These are phyloP conservation scores for Claviceps quebecensis DNA, from an alignment of 2,329 filamentous ascomycete genomes.

Conservation along the genomic window DNA sequence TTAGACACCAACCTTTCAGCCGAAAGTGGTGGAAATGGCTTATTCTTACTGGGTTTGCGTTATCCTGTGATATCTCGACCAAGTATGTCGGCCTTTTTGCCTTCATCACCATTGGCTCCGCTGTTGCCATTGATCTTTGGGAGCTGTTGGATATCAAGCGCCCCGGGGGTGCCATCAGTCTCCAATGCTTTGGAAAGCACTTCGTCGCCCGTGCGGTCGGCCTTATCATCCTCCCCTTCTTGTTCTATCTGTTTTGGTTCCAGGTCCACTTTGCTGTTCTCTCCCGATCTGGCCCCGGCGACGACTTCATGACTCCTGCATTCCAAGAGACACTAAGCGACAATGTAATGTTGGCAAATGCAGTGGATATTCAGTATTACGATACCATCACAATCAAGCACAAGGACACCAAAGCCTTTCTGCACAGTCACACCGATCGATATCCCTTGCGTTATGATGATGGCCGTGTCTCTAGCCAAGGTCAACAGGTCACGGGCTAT, in stretches of 20 bases:
- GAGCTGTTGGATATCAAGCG: conserved; percentile 83
- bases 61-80: conserved; percentile 95
- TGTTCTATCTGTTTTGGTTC: conserved; percentile 99
- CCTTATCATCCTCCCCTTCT: conserved; percentile 79
- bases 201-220: conserved; percentile 77
- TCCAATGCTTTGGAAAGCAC: conserved; percentile 75
- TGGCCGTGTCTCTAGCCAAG: conserved; percentile 90
- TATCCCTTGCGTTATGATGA: conserved; percentile 96
- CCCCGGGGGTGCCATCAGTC: conserved; percentile 61
- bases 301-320: conserved; percentile 97
- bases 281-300: conserved; percentile 75
- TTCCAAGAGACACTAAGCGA: conserved; percentile 96
- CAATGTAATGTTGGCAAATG: conserved; percentile 81
- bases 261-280: conserved; percentile 95
- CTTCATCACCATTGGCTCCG: conserved; percentile 91
- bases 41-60: conserved; percentile 78
- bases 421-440: conserved; percentile 79
- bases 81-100: conserved; percentile 97
- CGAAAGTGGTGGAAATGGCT: conserved; percentile 99
- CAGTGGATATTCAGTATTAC: conserved; percentile 77
- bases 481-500: conserved; percentile 96
- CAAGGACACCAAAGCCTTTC: conserved; percentile 93
- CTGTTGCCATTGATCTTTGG: conserved; percentile 91
- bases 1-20: conserved; percentile 75
- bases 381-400: conserved; percentile 79